These are phyloP conservation scores for Penicillium sp. DNA, from an alignment of 2,329 filamentous ascomycete species.

Conservation along the genomic window DNA sequence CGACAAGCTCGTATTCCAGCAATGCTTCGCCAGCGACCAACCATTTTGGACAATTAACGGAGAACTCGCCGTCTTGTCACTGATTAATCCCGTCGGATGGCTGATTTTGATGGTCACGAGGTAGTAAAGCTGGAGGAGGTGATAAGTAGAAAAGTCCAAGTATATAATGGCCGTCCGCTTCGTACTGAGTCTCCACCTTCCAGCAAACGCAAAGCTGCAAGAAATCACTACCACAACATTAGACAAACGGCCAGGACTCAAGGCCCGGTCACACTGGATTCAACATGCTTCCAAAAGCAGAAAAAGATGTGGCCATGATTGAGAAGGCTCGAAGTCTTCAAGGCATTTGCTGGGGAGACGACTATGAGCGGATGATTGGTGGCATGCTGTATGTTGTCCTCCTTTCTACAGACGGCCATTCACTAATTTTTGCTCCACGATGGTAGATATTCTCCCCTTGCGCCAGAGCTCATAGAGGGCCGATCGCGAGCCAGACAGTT, in stretches of 20 bases:
- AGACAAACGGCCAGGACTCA: no score
- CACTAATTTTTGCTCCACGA: neutral
- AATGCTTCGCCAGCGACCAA: neutral
- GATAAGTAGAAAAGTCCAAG: neutral
- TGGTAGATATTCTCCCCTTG: neutral
- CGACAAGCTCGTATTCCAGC: neutral
- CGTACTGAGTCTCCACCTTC: neutral
- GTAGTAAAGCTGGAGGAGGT: neutral
- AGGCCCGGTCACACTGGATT: no score
- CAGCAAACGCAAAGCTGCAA: no score
- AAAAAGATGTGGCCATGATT: neutral
- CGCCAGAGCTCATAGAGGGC: neutral
- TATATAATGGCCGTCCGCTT: neutral
- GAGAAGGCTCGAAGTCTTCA: neutral
- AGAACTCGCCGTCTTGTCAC: no score
- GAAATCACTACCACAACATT: no score
- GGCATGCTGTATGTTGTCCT: neutral
- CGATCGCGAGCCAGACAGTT: neutral
- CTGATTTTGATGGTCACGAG: neutral
- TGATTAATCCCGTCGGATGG: no score
- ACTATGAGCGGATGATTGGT: constrained; percentile 1
- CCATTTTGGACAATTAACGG: neutral
- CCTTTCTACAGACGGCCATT: neutral
- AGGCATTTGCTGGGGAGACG: neutral
- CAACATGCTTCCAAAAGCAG: neutral